phyloP scores from a whole-genome alignment of 192 early-diverging fungal genomes.

The Rhizophagus prolifer region DNA sequence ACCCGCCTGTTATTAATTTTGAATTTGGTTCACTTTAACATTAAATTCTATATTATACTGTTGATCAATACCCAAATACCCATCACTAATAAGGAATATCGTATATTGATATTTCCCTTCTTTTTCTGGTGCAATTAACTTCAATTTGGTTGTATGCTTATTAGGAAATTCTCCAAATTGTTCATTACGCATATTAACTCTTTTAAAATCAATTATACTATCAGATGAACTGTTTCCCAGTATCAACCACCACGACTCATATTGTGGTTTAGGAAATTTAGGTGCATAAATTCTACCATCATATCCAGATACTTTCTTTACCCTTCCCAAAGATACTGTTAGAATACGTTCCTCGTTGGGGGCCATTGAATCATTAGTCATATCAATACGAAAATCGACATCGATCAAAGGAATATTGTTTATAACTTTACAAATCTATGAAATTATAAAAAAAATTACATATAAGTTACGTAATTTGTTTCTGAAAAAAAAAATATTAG shows the following conservation, averaged over 20 bases:
- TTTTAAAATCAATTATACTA: slow-evolving; percentile 78
- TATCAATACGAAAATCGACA: slow-evolving; percentile 41
- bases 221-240: slow-evolving; percentile 64
- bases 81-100: slow-evolving; percentile 73
- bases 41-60: slow-evolving; percentile 49
- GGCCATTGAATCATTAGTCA: slow-evolving; percentile 49
- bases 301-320: slow-evolving; percentile 29
- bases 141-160: slow-evolving; percentile 45
- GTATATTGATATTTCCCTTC: slow-evolving; percentile 57
- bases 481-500: background rate
- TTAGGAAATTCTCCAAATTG: slow-evolving; percentile 24
- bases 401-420: slow-evolving; percentile 47
- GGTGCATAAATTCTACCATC: slow-evolving; percentile 74
- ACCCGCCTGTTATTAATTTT: no score
- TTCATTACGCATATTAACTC: slow-evolving; percentile 65
- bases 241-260: slow-evolving; percentile 92
- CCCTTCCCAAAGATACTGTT: slow-evolving; percentile 25
- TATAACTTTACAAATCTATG: slow-evolving; percentile 48
- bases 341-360: slow-evolving; percentile 34
- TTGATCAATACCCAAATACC: slow-evolving; percentile 76
- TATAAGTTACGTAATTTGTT: background rate
- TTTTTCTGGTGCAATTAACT: slow-evolving; percentile 64
- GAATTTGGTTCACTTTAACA: slow-evolving; percentile 11
- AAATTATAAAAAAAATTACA: background rate
- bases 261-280: slow-evolving; percentile 87